Evolutionary conservation across 2,329 filamentous ascomycete species (phyloP), one percentile per base, ranked within the genome.

Genomic region (Penicillium glabrum): DNA sequence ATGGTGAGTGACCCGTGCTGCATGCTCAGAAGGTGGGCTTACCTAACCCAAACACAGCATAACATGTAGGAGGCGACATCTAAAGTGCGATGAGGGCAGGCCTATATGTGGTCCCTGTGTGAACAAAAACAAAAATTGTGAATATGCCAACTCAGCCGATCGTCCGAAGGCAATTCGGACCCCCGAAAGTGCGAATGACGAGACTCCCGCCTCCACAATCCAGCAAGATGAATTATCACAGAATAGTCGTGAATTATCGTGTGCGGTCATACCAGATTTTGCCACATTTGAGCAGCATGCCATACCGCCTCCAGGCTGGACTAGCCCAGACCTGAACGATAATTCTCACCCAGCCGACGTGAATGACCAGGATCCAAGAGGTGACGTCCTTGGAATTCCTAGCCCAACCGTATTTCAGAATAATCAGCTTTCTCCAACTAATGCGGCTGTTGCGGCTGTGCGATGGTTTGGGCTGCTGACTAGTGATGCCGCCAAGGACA

Each of bases 1-100:
- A 56, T 64, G 61, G 60, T 61, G 51, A 56, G 58, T 46, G 13
- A 13, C 11, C 13, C 37, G 16, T 49, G 52, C 49, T 13, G 33
- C 21, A 7, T 8, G n/a, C 11, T 9, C 35, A 19, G 6, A 31
- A 8, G 16, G 9, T 29, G 9, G 13, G 35, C 35, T 37, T 37
- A 27, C n/a, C 9, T 37, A 27, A 37, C 9, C 3, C 21, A 23
- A 26, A 6, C 48, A n/a, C 39, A 51, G 65, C 51, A 60, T 60
- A 50, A 59, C 58, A 43, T 68, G 66, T 46, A 59, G 66, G 24
- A 66, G 60, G 45, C 57, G 66, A 48, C 66, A 68, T 41, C 44
- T 68, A 35, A 68, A 68, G 52, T 68, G 66, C 53, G 66, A 68
- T 53, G 66, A 68, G 53, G 54, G 56, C 24, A 68, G 66, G 58